Evolutionary conservation across 805 yeast genomes (phyloP), one percentile per base, ranked within the genome.

Genomic region (Monosporozyma siamensis): DNA sequence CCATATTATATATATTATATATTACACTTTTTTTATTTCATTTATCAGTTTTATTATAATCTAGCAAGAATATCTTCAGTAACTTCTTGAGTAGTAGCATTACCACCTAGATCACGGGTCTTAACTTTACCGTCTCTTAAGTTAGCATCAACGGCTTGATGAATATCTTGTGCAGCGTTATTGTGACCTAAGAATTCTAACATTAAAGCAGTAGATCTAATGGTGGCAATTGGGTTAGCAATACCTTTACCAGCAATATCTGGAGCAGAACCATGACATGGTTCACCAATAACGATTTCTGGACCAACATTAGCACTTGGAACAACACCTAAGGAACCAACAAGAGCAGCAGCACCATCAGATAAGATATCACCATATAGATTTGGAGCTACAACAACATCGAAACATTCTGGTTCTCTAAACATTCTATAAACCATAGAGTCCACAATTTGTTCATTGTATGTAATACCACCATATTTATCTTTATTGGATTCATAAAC

Each of bases 341-440:
- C 95, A 44, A 89, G 74, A 12, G 97, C 97, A 53, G 97, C 97
- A 43, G 97, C 97, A 68, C 97, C 97, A 63, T 89, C 97, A 50
- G 94, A 82, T 55, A 92, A 72, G 52, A 92, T 88, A 66, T 92
- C 98, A 65, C 98, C 98, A 66, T 92, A 92, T 64, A 92, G 75
- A 74, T 92, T 92, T 56, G 98, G 98, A 48, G 97, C 98, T 42
- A 92, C 98, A 30, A 92, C 92, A 50, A 92, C 98, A 62, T 92
- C 98, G 59, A 92, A 92, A 65, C 85, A 81, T 61, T 87, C 88
- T 41, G 98, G 98, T 68, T 92, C 97, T 68, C 97, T 81, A 80
- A 92, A 92, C 92, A 92, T 78, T 66, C 95, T 78, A 78, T 92
- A 92, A 44, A 92, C 98, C 98, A 92, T 92, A 11, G 97, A 89